Evolutionary conservation across 371 early-diverging fungal species (phyloP), one percentile per base, ranked within the genome.

Genomic region (Mucor circinelloides): DNA sequence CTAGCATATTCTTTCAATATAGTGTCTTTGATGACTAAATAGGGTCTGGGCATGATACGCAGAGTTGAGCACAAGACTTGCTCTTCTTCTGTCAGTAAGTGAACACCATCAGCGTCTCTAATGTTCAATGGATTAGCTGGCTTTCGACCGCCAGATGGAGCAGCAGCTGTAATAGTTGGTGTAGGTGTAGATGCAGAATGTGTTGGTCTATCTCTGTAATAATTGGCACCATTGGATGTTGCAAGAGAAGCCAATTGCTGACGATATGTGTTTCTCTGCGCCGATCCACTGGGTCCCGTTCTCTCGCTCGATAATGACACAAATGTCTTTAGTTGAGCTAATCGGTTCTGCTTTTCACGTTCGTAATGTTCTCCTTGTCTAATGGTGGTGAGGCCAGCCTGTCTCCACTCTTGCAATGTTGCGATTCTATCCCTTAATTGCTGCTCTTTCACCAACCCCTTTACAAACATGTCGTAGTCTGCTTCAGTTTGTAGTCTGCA

Each of bases 391-490:
- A 97, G 84, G 28, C 98, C 98, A 73, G 93, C 94, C 68, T 91
- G 85, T 32, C 96, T 87, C 85, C 90, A 96, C 73, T 95, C 95
- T 76, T 96, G 97, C 40, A 97, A 81, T 69, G 92, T 87, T n/a
- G 90, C 85, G 54, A 96, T 95, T 21, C 92, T 82, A 44, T 89
- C 85, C 23, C 94, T 87, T 32, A 94, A 76, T 21, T 84, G 79
- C 61, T 84, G 85, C 69, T 96, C 96, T 54, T 88, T 87, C 9
- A 93, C 65, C 31, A 97, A 66, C 0, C 97, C 99, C 9, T 91
- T 87, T 2, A 93, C 77, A 58, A 99, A 90, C 34, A 77, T 79
- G 13, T 95, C 91, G 72, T 91, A 93, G 70, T 99, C 99, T 9
- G 84, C 75, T 21, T 82, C 77, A 2, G 95, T 95, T 70, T 94